These are phyloP conservation scores for Oryza nivara DNA, from an alignment of 176 grass and related monocot species.

Conservation along the genomic window DNA sequence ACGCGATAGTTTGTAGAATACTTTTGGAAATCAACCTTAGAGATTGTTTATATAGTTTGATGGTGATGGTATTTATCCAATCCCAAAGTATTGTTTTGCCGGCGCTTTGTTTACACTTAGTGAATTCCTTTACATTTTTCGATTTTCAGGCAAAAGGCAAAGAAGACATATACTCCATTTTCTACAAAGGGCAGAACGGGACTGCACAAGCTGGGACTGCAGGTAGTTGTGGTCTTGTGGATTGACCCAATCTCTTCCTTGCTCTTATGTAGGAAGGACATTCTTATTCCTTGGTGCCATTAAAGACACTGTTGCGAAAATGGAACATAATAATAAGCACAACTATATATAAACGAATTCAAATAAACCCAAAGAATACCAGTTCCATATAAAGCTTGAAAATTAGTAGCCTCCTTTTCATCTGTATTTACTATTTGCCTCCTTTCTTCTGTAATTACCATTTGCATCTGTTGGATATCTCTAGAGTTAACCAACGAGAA, in stretches of 20 bases:
- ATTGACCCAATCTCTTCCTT: constrained; percentile 6
- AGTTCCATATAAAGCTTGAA: neutral
- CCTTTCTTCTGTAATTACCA: neutral
- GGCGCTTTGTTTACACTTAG: constrained; percentile 4
- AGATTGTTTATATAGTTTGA: neutral
- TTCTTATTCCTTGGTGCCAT: constrained; percentile 19
- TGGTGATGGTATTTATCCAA: neutral
- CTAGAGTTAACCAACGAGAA: neutral
- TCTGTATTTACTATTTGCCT: neutral
- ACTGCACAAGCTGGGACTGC: constrained; percentile 34
- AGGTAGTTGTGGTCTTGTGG: constrained; percentile 36
- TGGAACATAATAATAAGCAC: neutral
- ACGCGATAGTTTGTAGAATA: neutral
- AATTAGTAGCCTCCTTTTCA: neutral
- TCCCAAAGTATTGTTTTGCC: constrained; percentile 1
- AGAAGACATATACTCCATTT: constrained; percentile 57
- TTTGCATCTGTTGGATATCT: neutral
- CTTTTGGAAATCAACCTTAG: neutral
- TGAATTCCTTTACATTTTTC: neutral
- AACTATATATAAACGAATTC: neutral
- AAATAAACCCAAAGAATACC: neutral
- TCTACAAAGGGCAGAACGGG: constrained; percentile 55
- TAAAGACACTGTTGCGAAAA: neutral
- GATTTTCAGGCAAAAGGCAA: constrained; percentile 43
- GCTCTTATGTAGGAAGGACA: constrained; percentile 15